Conservation (phyloP, 345 rosid genomes). For the Excoecaria cochinchinensis region DNA sequence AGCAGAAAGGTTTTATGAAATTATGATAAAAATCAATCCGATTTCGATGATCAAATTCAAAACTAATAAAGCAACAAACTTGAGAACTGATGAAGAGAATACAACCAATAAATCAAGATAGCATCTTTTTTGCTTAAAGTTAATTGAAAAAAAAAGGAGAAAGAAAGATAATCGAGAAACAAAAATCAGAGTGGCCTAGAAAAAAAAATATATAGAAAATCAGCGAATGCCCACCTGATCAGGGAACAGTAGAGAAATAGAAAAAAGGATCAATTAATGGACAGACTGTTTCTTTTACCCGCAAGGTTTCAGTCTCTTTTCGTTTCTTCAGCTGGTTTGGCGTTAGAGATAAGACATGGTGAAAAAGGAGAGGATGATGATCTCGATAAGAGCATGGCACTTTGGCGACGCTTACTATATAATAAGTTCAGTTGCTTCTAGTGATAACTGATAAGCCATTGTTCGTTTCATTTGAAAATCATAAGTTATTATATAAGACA, state of each 20-base stretch:
- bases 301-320: too few relatives aligned
- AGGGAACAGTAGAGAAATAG: background rate
- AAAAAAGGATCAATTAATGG: background rate
- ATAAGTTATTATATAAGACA: background rate
- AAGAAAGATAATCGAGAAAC: background rate
- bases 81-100: background rate
- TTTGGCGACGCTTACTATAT: background rate
- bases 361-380: background rate
- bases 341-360: background rate
- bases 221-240: background rate
- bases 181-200: background rate
- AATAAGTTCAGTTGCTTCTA: background rate
- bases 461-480: background rate
- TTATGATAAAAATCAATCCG: background rate
- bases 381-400: background rate
- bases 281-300: too few relatives aligned
- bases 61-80: background rate
- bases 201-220: background rate
- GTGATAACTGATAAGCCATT: background rate
- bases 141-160: background rate
- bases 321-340: background rate
- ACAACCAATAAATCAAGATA: background rate
- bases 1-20: background rate
- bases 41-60: background rate
- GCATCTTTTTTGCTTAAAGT: background rate